Evolutionary conservation across 2,329 filamentous ascomycete species (phyloP).

Genomic region (Pseudocercospora crystallina): DNA sequence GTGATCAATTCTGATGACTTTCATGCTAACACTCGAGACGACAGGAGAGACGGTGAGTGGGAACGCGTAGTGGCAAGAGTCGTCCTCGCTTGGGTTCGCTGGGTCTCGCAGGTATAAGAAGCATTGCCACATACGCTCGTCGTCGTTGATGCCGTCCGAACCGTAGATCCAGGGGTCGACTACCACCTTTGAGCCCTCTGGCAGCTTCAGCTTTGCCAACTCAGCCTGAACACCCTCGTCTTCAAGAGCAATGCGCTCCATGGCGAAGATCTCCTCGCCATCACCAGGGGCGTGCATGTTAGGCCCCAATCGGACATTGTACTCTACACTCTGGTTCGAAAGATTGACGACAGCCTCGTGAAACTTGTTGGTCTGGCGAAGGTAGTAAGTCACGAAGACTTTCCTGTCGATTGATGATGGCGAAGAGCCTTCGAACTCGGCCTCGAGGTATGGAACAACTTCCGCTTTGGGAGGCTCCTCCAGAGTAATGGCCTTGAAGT

Average conservation of each 20-base stretch:
- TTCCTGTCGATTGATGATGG: slow-evolving; percentile 49
- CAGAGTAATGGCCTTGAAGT: slow-evolving; percentile 64
- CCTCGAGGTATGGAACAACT: slow-evolving; percentile 33
- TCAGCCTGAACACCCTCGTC: slow-evolving; percentile 59
- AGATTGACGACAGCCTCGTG: slow-evolving; percentile 62
- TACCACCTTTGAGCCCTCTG: slow-evolving; percentile 57
- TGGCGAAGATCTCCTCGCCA: slow-evolving; percentile 59
- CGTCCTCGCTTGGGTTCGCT: slow-evolving; percentile 56
- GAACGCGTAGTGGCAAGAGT: slow-evolving; percentile 69
- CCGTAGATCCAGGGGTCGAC: slow-evolving; percentile 71
- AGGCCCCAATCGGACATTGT: slow-evolving; percentile 58
- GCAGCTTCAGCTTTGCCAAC: slow-evolving; percentile 59
- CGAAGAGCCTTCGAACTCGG: slow-evolving; percentile 38
- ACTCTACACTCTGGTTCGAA: slow-evolving; percentile 51
- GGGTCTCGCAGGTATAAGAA: slow-evolving; percentile 68
- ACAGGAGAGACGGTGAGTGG: slow-evolving; percentile 68
- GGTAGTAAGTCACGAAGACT: slow-evolving; percentile 54
- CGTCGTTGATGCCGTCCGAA: slow-evolving; percentile 50
- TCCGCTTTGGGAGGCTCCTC: slow-evolving; percentile 37
- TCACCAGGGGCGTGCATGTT: slow-evolving; percentile 60
- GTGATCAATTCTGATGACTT: slow-evolving; percentile 68
- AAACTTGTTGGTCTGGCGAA: slow-evolving; percentile 62
- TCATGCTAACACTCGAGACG: slow-evolving; percentile 59
- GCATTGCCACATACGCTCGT: slow-evolving; percentile 48
- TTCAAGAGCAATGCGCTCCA: slow-evolving; percentile 57